Conservation (phyloP, 768 basidiomycete species). For the Tricholoma sp. region DNA sequence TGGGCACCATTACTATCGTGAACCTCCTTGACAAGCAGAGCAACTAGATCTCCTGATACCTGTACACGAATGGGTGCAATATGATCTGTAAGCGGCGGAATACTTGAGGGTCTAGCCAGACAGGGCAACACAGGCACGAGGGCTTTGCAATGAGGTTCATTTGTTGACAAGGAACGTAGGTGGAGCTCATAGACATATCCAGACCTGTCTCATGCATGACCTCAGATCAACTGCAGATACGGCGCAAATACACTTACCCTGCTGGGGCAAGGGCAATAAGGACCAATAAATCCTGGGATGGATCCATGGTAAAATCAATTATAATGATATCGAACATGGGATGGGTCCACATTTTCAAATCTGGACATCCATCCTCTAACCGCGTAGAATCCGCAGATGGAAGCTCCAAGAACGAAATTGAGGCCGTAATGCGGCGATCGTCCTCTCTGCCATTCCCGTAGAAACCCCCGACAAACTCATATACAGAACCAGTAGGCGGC, state of each 20-base stretch:
- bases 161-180: conserved; percentile 44
- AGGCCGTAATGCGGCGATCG: conserved; percentile 33
- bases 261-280: conserved; percentile 39
- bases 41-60: conserved; percentile 41
- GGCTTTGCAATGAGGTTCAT: conserved; percentile 45
- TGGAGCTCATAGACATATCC: conserved; percentile 44
- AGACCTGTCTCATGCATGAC: conserved; percentile 23
- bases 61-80: conserved; percentile 41
- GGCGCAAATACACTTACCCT: conserved; percentile 28
- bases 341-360: conserved; percentile 39
- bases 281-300: conserved; percentile 47
- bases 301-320: conserved; percentile 56
- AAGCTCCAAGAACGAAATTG: conserved; percentile 47
- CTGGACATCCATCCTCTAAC: conserved; percentile 16
- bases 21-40: conserved; percentile 44
- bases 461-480: conserved; percentile 46
- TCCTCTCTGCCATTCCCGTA: conserved; percentile 48
- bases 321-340: conserved; percentile 36
- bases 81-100: conserved; percentile 22
- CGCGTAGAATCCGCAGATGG: conserved; percentile 27
- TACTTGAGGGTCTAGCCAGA: conserved; percentile 26
- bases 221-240: neutral
- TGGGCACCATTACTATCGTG: conserved; percentile 35
- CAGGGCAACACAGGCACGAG: conserved; percentile 34
- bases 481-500: conserved; percentile 42